phyloP scores from a whole-genome alignment of 2,329 filamentous ascomycete genomes.

The Fusarium paranaense region DNA sequence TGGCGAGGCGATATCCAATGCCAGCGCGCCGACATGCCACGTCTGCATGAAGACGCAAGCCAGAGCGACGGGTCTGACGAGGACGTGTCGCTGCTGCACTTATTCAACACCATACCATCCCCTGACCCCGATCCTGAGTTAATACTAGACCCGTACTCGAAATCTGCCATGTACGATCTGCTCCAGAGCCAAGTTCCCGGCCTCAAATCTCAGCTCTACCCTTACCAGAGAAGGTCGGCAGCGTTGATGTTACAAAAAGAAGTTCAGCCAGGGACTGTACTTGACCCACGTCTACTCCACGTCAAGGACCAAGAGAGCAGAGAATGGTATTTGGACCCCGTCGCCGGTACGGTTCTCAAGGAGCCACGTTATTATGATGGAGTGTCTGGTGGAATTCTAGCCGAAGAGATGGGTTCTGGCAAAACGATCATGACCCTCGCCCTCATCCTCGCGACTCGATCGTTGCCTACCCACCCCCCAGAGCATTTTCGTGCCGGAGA shows the following conservation, averaged over 20 bases:
- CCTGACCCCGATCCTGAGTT: conserved; percentile 67
- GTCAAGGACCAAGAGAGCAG: conserved; percentile 70
- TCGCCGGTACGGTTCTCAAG: conserved; percentile 69
- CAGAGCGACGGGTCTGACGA: conserved; percentile 49
- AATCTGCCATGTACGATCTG: conserved; percentile 66
- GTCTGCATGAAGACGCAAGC: neutral
- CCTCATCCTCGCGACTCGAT: conserved; percentile 79
- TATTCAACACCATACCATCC: conserved; percentile 81
- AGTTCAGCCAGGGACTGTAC: conserved; percentile 67
- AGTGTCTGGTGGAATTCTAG: conserved; percentile 80
- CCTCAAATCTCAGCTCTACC: conserved; percentile 74
- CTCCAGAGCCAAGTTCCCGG: conserved; percentile 66
- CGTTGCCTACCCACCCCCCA: conserved; percentile 75
- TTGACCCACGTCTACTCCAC: conserved; percentile 79
- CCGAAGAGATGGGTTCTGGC: conserved; percentile 84
- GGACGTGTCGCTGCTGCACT: conserved; percentile 69
- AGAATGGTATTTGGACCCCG: conserved; percentile 77
- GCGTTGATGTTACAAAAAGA: conserved; percentile 89
- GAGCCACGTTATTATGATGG: conserved; percentile 81
- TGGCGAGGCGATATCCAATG: conserved; percentile 63
- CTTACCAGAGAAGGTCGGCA: conserved; percentile 83
- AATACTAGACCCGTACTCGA: conserved; percentile 63
- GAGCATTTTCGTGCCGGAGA: conserved; percentile 64
- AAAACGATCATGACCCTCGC: conserved; percentile 91
- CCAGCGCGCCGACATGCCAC: conserved; percentile 14